Evolutionary conservation across 2,329 filamentous ascomycete species (phyloP).

Genomic region (Coleophoma eucalyptorum): DNA sequence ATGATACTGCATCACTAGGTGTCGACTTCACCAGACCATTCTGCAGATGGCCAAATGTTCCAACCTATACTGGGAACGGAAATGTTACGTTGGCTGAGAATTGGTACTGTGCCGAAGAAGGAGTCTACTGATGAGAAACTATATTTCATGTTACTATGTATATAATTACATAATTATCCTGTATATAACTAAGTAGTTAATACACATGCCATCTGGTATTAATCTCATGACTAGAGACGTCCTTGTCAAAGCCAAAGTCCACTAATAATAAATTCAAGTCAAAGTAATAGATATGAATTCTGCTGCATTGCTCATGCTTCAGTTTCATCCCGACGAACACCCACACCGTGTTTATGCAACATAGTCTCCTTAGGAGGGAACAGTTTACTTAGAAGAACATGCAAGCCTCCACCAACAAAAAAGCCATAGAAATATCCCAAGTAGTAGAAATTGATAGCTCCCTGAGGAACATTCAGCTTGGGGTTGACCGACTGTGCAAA

Average conservation of each 20-base stretch:
- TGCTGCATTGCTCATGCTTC: no score
- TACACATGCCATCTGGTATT: no score
- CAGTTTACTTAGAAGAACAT: slow-evolving; percentile 8
- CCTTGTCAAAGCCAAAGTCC: no score
- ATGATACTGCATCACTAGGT: slow-evolving; percentile 31
- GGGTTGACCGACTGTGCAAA: slow-evolving; percentile 6
- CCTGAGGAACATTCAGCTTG: slow-evolving; percentile 1
- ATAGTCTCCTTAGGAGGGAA: slow-evolving; percentile 8
- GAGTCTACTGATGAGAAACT: not conserved
- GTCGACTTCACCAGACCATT: slow-evolving; percentile 40
- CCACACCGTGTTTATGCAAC: slow-evolving; percentile 1
- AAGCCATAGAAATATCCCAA: slow-evolving; percentile 9
- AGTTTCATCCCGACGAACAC: no score
- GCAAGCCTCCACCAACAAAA: slow-evolving; percentile 5
- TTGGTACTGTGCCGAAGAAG: not conserved
- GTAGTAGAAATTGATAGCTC: slow-evolving; percentile 7
- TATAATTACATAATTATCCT: not conserved
- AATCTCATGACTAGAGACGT: no score
- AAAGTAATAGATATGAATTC: no score
- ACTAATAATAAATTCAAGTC: no score
- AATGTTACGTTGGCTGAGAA: not conserved
- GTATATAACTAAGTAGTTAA: no score
- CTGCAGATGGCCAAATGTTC: slow-evolving; percentile 24
- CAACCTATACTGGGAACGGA: not conserved
- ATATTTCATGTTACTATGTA: not conserved